Base-by-base conservation (phyloP, 2,329 filamentous ascomycete species). In the Plectosphaerella plurivora region DNA sequence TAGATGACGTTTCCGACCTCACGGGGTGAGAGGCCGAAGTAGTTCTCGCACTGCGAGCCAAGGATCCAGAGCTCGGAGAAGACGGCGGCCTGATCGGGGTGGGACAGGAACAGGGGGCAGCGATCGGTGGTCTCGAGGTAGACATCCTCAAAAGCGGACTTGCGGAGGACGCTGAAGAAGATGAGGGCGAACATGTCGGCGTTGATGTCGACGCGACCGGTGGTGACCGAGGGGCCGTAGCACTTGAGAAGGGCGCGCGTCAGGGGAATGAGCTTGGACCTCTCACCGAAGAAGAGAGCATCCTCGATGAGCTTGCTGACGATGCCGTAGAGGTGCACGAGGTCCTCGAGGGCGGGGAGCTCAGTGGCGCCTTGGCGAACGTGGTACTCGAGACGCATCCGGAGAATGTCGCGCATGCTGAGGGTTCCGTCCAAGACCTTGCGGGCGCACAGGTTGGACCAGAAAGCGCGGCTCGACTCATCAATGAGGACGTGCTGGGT, bases 51-150 rank as follows among this genome's bases (percentile, higher is more conserved):
- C 51, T 82, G 78, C 4, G 82, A 85, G 1, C 83, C 83, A 2
- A 85, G 68, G 1, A 81, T 82, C 65, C 83, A 86, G 0, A 83
- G 75, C 61, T 86, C 83, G 1, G 82, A 77, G 59, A 86, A 86
- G 7, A 81, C 81, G 33, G 81, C 82, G 14, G 82, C 82, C 62
- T 86, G 83, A 52, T 86, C 83, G 2, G 81, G 71, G 52, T 83
- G 82, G 18, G 77, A 73, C 51, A 83, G 79, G 63, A 83, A 83
- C 10, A 84, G 68, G 0, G 81, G 82, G 58, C 83, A 84, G 8
- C 81, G 72, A 36, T 86, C 82, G 0, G 79, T 82, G 1, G 83
- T 79, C 62, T 86, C 82, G 12, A 81, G 69, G 59, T 84, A 86
- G 1, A 86, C 78, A 53, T 86, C 82, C 54, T 85, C 81, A 44